Evolutionary conservation across 495 filamentous ascomycete genomes (phyloP).

Genomic region (Penicillium samsonianum): DNA sequence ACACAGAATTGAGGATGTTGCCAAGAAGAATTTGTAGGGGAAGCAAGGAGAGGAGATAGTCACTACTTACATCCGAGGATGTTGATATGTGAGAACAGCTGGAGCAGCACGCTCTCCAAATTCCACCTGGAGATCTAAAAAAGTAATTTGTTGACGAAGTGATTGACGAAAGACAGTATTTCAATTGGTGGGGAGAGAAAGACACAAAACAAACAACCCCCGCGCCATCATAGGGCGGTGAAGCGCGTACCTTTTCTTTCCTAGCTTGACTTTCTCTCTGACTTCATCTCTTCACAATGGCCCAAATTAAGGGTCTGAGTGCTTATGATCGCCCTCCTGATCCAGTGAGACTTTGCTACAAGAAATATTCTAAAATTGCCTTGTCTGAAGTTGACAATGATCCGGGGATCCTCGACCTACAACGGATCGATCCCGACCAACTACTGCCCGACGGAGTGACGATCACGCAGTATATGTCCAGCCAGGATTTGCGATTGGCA

Average conservation of each 20-base stretch:
- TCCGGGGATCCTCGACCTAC: conserved; percentile 53
- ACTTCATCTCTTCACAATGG: conserved; percentile 28
- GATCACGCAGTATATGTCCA: conserved; percentile 33
- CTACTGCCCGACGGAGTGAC: conserved; percentile 33
- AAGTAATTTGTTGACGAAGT: conserved; percentile 29
- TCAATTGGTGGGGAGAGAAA: conserved; percentile 31
- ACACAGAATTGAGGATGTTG: conserved; percentile 18
- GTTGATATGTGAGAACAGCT: conserved; percentile 12
- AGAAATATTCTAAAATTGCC: conserved; percentile 56
- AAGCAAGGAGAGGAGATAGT: conserved; percentile 21
- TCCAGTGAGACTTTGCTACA: conserved; percentile 62
- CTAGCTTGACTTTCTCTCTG: not conserved
- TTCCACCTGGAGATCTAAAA: conserved; percentile 2
- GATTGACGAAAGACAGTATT: conserved; percentile 22
- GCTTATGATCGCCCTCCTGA: conserved; percentile 72
- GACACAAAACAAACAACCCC: conserved; percentile 40
- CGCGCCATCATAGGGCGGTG: conserved; percentile 40
- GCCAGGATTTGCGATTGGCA: conserved; percentile 35
- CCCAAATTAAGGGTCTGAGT: conserved; percentile 56
- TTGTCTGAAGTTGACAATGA: conserved; percentile 47
- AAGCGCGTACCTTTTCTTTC: conserved; percentile 26
- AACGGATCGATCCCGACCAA: conserved; percentile 31
- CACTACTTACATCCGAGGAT: conserved; percentile 1
- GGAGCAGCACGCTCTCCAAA: conserved; percentile 4
- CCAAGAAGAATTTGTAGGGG: conserved; percentile 17